Evolutionary conservation across 352 stramenopile species (phyloP).

Genomic region (Globisporangium mamillatum): DNA sequence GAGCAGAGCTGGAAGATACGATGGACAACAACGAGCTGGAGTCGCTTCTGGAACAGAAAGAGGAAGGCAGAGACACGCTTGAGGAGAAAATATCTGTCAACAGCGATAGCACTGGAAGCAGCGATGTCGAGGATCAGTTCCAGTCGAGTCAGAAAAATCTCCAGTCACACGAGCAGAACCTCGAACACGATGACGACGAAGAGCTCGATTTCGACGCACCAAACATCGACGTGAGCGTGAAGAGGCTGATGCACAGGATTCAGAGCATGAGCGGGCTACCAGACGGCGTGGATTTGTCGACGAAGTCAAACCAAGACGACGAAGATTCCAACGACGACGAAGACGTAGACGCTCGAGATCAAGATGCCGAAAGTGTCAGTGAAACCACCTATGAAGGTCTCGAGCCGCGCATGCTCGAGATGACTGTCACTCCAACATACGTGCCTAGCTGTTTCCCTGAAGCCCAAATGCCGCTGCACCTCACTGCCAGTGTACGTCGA

Average conservation of each 20-base stretch:
- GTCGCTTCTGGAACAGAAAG: slow-evolving; percentile 16
- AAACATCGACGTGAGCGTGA: slow-evolving; percentile 18
- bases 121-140: neutral
- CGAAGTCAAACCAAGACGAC: slow-evolving; percentile 22
- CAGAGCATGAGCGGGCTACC: slow-evolving; percentile 11
- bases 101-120: neutral
- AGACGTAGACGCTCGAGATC: slow-evolving; percentile 1
- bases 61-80: slow-evolving; percentile 4
- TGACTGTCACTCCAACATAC: slow-evolving; percentile 9
- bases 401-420: slow-evolving; percentile 17
- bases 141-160: neutral
- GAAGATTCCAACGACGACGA: slow-evolving; percentile 12
- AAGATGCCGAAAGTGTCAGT: slow-evolving; percentile 1
- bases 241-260: slow-evolving; percentile 22
- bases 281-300: neutral
- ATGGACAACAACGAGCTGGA: slow-evolving; percentile 27
- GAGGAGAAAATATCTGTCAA: slow-evolving; percentile 7
- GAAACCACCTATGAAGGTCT: slow-evolving; percentile 7
- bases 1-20: slow-evolving; percentile 12
- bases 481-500: slow-evolving; percentile 72
- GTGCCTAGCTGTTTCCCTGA: slow-evolving; percentile 21
- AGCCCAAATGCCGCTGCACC: slow-evolving; percentile 56
- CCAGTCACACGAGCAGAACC: neutral
- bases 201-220: slow-evolving; percentile 18
- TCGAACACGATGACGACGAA: slow-evolving; percentile 2